Evolutionary conservation across 495 filamentous ascomycete species (phyloP), one percentile per base, ranked within the genome.

Genomic region (Podospora pseudopauciseta): DNA sequence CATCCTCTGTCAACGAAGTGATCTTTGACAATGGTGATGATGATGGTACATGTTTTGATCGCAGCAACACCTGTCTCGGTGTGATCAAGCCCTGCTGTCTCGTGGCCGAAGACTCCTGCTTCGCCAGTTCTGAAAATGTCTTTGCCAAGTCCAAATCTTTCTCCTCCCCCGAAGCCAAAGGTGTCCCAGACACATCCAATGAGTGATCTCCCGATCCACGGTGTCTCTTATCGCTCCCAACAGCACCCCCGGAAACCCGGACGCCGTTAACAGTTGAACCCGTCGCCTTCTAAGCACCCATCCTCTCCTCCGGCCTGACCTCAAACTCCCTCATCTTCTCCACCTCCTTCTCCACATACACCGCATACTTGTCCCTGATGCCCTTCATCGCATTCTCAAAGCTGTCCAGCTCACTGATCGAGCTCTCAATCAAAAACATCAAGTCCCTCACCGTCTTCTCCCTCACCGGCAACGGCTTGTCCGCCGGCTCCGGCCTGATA

Each of bases 281-380:
- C 28, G 6, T 19, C 26, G 32, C 16, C 16, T 19, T 54, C 3
- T 5, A 30, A 28, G 6, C 15, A 5, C 61, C 34, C 58, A 53
- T 30, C 39, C 69, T 62, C 58, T 76, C 71, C 68, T 72, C 74
- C 1, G 71, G 74, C 56, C 72, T 32, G 71, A 71, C 56, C 23
- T 69, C 69, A n/a, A 60, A 74, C n/a, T 67, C 57, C 27, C 68
- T 56, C 15, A 77, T 27, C 39, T 18, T 70, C 60, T 49, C 64
- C 62, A 68, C 11, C 64, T 79, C 77, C 72, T 61, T 70, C 68
- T 70, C 72, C 15, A 79, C 66, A 32, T 49, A 30, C 1, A 65
- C 66, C 2, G 70, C n/a, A 23, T 72, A 78, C 5, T 65, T 20
- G 15, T 58, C 39, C 68, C 67, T 74, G 57, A 73, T 65, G 3